phyloP scores from a whole-genome alignment of 2,329 filamentous ascomycete species.

The Ascochyta viciae-villosae region DNA sequence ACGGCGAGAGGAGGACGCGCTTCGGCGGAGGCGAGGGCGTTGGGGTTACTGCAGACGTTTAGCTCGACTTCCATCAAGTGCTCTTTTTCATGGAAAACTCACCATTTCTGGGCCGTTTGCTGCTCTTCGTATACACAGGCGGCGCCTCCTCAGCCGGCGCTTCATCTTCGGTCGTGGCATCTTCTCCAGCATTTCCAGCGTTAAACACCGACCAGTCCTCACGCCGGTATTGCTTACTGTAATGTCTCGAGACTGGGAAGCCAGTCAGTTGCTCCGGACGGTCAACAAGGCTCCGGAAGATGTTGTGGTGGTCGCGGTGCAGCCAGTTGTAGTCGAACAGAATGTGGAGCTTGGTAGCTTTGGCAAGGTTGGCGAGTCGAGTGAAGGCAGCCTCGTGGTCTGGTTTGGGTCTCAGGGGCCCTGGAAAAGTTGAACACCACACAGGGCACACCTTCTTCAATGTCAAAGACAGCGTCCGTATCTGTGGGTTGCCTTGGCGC shows the following conservation, averaged over 20 bases:
- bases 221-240: slow-evolving; percentile 3
- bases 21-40: slow-evolving; percentile 18
- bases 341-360: slow-evolving; percentile 19
- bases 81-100: neutral
- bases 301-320: slow-evolving; percentile 13
- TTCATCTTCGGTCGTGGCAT: slow-evolving; percentile 9
- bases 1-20: slow-evolving; percentile 12
- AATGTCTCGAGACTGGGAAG: slow-evolving; percentile 10
- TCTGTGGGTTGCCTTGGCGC: slow-evolving; percentile 20
- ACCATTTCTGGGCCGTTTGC: slow-evolving; percentile 24
- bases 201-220: slow-evolving; percentile 18
- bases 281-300: slow-evolving; percentile 14
- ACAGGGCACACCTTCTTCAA: slow-evolving; percentile 19
- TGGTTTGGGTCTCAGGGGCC: slow-evolving; percentile 4
- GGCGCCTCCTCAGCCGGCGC: neutral
- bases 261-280: slow-evolving; percentile 18
- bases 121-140: slow-evolving; percentile 17
- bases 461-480: slow-evolving; percentile 16
- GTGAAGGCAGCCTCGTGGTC: slow-evolving; percentile 13
- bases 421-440: slow-evolving; percentile 6
- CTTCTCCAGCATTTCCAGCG: neutral
- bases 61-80: too few species aligned
- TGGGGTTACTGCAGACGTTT: slow-evolving; percentile 3
- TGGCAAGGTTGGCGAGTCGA: slow-evolving; percentile 17
- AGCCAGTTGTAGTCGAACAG: slow-evolving; percentile 29